phyloP scores from a whole-genome alignment of 2,329 filamentous ascomycete genomes.

The Penicillium palitans region DNA sequence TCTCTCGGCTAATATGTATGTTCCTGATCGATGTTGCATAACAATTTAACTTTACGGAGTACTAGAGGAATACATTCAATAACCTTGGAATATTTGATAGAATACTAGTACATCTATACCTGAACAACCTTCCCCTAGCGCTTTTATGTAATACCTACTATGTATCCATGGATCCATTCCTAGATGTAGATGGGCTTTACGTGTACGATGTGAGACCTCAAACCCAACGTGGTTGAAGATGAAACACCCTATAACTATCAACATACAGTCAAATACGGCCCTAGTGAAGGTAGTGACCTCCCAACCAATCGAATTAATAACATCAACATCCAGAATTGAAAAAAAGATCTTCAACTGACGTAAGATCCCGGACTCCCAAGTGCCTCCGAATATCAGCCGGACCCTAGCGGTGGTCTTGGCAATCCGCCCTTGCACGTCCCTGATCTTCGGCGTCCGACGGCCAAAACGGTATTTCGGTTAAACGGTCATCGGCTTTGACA shows the following conservation, averaged over 20 bases:
- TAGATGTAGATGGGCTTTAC: not conserved
- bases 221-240: not conserved
- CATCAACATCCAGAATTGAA: not conserved
- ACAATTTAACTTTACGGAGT: not conserved
- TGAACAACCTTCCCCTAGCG: no score
- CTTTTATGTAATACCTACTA: not conserved
- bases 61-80: not conserved
- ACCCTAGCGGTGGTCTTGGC: slow-evolving; percentile 24
- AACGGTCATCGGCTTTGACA: not conserved
- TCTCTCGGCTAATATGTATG: slow-evolving; percentile 7
- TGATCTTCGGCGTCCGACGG: slow-evolving; percentile 12
- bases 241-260: not conserved
- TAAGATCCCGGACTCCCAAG: not conserved
- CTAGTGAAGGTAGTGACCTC: no score
- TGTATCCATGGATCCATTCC: not conserved
- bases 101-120: not conserved
- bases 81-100: not conserved
- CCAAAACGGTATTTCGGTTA: slow-evolving; percentile 7
- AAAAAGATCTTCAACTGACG: not conserved
- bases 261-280: not conserved
- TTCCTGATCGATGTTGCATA: slow-evolving; percentile 4
- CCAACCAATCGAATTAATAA: not conserved
- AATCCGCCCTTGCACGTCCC: slow-evolving; percentile 8
- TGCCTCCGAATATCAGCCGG: slow-evolving; percentile 18
- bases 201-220: not conserved